Conservation (phyloP, 805 yeast species). For the Kluyveromyces wickerhamii region DNA sequence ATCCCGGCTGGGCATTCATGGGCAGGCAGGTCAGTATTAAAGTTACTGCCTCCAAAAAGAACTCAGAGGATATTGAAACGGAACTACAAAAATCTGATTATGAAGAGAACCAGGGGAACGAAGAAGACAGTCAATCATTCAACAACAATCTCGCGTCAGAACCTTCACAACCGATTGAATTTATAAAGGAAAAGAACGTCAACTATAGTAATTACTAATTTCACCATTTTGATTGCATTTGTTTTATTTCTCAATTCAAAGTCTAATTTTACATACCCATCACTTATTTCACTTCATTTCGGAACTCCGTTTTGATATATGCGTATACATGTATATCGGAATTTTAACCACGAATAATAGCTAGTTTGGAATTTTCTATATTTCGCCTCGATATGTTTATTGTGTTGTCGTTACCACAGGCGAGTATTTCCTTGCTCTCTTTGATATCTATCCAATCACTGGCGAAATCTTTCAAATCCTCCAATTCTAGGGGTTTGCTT, state of each 20-base stretch:
- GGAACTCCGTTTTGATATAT: too few species aligned
- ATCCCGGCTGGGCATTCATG: conserved; percentile 54
- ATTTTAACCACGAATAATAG: not conserved
- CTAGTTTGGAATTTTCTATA: not conserved
- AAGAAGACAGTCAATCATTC: too few species aligned
- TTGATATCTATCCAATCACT: conserved; percentile 20
- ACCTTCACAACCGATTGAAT: too few species aligned
- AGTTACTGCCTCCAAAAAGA: conserved; percentile 12
- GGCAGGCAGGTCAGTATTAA: conserved; percentile 25
- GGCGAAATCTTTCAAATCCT: conserved; percentile 17
- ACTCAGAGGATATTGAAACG: not conserved
- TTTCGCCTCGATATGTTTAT: not conserved
- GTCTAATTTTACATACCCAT: too few species aligned
- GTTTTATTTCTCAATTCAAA: too few species aligned
- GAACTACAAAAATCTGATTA: not conserved
- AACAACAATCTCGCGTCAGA: too few species aligned
- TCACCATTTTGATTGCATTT: too few species aligned
- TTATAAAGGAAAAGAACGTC: too few species aligned
- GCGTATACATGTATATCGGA: too few species aligned
- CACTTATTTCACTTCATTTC: too few species aligned
- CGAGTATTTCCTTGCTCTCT: conserved; percentile 6
- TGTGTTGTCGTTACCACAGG: not conserved
- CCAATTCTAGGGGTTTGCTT: conserved; percentile 13
- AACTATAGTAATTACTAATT: too few species aligned
- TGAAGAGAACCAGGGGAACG: too few species aligned